These are phyloP conservation scores for Ustilago sp. DNA, from an alignment of 1,284 basidiomycete genomes.

Conservation along the genomic window DNA sequence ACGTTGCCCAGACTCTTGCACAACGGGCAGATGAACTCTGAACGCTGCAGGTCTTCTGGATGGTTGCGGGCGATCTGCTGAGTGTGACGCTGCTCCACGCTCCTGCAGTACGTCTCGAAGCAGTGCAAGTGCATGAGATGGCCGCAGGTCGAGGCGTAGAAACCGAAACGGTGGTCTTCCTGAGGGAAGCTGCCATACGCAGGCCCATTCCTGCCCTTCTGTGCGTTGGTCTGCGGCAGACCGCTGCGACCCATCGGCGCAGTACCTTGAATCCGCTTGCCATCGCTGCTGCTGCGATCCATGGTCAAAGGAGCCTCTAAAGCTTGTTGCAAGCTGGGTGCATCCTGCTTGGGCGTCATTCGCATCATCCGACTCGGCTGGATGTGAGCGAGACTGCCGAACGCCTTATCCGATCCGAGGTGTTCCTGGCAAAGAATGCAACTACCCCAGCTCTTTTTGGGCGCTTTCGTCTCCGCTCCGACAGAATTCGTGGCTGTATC, in stretches of 20 bases:
- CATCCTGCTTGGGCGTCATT: conserved; percentile 78
- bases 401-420: conserved; percentile 79
- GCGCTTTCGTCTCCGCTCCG: conserved; percentile 23
- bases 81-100: conserved; percentile 88
- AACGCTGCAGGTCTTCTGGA: conserved; percentile 89
- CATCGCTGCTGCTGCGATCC: conserved; percentile 58
- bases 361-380: conserved; percentile 90
- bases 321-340: conserved; percentile 79
- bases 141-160: conserved; percentile 89
- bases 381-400: conserved; percentile 88
- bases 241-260: conserved; percentile 34
- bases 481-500: conserved; percentile 29
- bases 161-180: conserved; percentile 72
- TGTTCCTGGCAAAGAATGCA: conserved; percentile 99
- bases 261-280: conserved; percentile 50
- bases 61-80: conserved; percentile 92
- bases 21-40: conserved; percentile 97
- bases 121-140: conserved; percentile 98
- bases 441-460: conserved; percentile 74
- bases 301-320: conserved; percentile 73
- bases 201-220: conserved; percentile 24
- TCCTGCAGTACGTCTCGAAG: conserved; percentile 88
- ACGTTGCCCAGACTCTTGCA: conserved; percentile 97
- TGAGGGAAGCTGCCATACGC: conserved; percentile 70
- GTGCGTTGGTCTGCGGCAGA: conserved; percentile 7